These are phyloP conservation scores for Russula virescens DNA, from an alignment of 768 basidiomycete species.

Conservation along the genomic window DNA sequence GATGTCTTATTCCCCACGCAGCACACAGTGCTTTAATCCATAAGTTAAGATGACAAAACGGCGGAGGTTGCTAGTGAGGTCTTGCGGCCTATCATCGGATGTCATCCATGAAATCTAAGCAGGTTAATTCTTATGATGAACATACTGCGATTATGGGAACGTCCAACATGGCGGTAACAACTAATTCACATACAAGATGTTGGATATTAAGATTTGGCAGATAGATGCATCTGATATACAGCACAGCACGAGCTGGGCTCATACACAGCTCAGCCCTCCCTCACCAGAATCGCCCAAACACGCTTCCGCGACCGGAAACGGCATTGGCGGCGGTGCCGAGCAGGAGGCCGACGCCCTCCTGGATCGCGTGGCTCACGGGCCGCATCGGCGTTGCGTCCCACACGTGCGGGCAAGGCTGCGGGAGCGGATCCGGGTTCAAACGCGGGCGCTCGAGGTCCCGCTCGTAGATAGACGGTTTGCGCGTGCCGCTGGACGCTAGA, in stretches of 20 bases:
- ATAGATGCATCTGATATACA: background rate
- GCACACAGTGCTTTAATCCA: background rate
- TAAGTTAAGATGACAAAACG: background rate
- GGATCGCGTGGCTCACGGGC: conserved; percentile 68
- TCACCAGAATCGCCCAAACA: conserved; percentile 61
- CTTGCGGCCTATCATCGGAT: background rate
- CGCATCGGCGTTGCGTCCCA: conserved; percentile 71
- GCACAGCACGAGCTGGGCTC: no score
- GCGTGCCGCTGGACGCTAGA: conserved; percentile 43
- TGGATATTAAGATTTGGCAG: background rate
- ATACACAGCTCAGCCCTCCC: no score
- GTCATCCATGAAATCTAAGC: no score
- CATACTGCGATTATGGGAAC: background rate
- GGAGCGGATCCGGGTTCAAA: conserved; percentile 43
- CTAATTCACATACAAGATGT: background rate
- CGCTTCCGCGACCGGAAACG: conserved; percentile 36
- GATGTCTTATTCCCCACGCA: background rate
- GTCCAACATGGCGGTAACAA: background rate
- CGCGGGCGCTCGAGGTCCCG: conserved; percentile 57
- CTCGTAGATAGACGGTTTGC: conserved; percentile 70
- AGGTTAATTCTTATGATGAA: background rate
- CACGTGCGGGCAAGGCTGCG: conserved; percentile 74
- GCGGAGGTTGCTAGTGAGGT: no score
- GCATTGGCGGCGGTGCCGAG: conserved; percentile 36
- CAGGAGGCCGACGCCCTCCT: conserved; percentile 64